These are phyloP conservation scores for Candida tibetensis DNA, from an alignment of 805 yeast species.

Conservation along the genomic window DNA sequence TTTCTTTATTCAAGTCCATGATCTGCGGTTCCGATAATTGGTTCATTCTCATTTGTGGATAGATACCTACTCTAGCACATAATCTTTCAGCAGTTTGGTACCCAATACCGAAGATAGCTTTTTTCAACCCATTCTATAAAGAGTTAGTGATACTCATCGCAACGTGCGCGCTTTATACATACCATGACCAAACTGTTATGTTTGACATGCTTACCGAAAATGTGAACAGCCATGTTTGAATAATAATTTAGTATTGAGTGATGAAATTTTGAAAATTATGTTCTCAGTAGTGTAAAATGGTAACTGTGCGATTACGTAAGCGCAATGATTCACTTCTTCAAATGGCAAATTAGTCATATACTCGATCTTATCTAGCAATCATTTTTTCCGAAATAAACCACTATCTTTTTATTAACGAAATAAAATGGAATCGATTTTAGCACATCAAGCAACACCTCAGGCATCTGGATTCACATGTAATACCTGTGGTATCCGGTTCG, in stretches of 20 bases:
- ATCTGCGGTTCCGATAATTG: slow-evolving; percentile 86
- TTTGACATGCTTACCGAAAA: slow-evolving; percentile 44
- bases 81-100: slow-evolving; percentile 63
- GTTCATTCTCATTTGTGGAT: slow-evolving; percentile 92
- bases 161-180: too few species aligned
- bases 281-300: too few species aligned
- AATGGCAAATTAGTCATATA: too few species aligned
- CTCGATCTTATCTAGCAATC: too few species aligned
- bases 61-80: slow-evolving; percentile 86
- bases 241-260: background rate
- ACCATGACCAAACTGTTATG: slow-evolving; percentile 40
- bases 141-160: too few species aligned
- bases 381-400: too few species aligned
- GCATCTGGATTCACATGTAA: slow-evolving; percentile 63
- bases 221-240: slow-evolving; percentile 40
- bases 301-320: too few species aligned
- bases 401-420: too few species aligned
- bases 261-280: slow-evolving; percentile 3
- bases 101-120: slow-evolving; percentile 89
- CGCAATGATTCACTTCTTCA: too few species aligned
- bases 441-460: slow-evolving; percentile 28
- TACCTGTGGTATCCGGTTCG: slow-evolving; percentile 80
- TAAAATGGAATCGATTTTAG: slow-evolving; percentile 12
- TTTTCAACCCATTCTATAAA: slow-evolving; percentile 60
- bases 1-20: slow-evolving; percentile 81